Base-by-base conservation (phyloP, 805 yeast species). In the Saturnispora sanitii region DNA sequence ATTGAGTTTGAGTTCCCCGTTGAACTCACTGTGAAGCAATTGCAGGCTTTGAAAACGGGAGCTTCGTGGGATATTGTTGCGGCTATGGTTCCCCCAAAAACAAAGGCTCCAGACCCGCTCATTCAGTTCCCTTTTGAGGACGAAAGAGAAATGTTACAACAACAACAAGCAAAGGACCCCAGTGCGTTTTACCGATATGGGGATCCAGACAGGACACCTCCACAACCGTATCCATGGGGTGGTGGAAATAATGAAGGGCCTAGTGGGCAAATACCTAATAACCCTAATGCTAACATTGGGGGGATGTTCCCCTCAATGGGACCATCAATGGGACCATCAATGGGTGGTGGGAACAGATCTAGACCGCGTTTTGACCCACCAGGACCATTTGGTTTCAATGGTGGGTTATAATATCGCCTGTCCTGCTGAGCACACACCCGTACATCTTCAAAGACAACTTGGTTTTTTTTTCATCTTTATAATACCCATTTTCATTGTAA, bases 361-460 rank as follows among this genome's bases (percentile, higher is more conserved):
- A n/a, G n/a, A 12, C 40, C 40, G 5, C 29, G 41, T 5, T 38
- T 27, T 27, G 41, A 38, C 25, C 41, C 41, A 6, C 41, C 41
- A 18, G 47, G 47, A 8, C 44, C 35, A 6, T 21, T 15, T 9
- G 32, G 41, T 23, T 18, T 18, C 7, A 16, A n/a, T 11, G 32
- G 32, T 12, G 30, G 30, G 16, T 36, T 29, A 13, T 16, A 30
- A 16, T 18, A n/a, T n/a, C 11, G 13, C 13, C 4, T 12, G 13
- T 8, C 9, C 15, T 19, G 34, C 7, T 32, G 4, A 4, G 9
- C 4, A 12, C 13, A 13, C 72, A 33, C 22, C 33, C 22, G 30
- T 33, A 16, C 44, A 31, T 25, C 34, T 3, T 12, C 13, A 3
- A 6, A 13, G 19, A 5, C 21, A 8, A 4, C 23, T 17, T 17